phyloP scores from a whole-genome alignment of 495 filamentous ascomycete genomes.

The Aspergillus asperescens region DNA sequence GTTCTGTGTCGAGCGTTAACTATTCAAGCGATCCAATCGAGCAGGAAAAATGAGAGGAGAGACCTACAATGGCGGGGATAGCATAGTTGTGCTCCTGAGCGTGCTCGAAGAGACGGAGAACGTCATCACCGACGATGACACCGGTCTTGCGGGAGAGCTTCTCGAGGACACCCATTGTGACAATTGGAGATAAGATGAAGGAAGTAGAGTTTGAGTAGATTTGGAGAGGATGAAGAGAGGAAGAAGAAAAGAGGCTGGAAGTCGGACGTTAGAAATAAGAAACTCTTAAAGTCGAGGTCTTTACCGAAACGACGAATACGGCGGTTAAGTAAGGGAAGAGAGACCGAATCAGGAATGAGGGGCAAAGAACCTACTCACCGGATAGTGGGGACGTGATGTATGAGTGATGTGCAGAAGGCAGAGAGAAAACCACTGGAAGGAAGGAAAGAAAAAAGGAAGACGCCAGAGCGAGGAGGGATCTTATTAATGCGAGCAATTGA shows the following conservation, averaged over 20 bases:
- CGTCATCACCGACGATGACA: constrained; percentile 85
- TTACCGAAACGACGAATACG: constrained; percentile 29
- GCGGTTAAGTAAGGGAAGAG: constrained; percentile 15
- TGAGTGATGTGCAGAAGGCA: constrained; percentile 13
- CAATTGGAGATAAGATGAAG: constrained; percentile 9
- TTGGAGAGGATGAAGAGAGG: constrained; percentile 9
- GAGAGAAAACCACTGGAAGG: constrained; percentile 4
- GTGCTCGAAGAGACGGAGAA: constrained; percentile 74
- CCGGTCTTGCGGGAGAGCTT: constrained; percentile 71
- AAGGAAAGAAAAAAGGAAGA: constrained; percentile 11
- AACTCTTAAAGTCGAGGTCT: constrained; percentile 11
- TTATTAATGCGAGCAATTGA: constrained; percentile 6
- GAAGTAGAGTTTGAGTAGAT: constrained; percentile 7
- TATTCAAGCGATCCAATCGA: neutral
- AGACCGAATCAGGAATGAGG: constrained; percentile 19
- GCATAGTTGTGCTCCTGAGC: constrained; percentile 79
- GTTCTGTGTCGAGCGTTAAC: constrained; percentile 44
- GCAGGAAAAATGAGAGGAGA: neutral
- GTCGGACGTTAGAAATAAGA: constrained; percentile 17
- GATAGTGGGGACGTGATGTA: constrained; percentile 28
- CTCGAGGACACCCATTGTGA: constrained; percentile 60
- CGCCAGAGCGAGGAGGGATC: neutral
- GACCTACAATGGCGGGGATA: constrained; percentile 83
- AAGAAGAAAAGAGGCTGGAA: constrained; percentile 8
- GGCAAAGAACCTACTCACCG: constrained; percentile 34